These are phyloP conservation scores for Eutypa lata DNA, from an alignment of 2,329 filamentous ascomycete species.

Conservation along the genomic window DNA sequence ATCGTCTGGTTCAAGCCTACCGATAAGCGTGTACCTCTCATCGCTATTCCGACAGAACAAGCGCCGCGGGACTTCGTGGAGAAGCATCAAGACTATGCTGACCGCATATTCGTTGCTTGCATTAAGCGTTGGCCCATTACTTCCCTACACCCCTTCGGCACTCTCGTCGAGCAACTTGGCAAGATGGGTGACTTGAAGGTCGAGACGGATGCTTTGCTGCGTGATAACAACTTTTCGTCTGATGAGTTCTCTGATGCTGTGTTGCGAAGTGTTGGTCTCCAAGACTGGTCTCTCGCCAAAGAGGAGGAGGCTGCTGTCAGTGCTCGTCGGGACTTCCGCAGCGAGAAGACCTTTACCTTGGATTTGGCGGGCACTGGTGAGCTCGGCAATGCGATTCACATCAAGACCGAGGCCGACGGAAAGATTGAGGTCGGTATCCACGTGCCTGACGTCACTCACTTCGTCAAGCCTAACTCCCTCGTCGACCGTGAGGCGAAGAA, in stretches of 20 bases:
- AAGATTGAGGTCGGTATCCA: slow-evolving; percentile 93
- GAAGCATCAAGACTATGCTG: slow-evolving; percentile 95
- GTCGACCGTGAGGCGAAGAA: slow-evolving; percentile 98
- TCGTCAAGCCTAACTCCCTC: slow-evolving; percentile 92
- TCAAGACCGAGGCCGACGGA: slow-evolving; percentile 79
- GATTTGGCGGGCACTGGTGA: slow-evolving; percentile 85
- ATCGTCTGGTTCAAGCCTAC: slow-evolving; percentile 99
- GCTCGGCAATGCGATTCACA: slow-evolving; percentile 87
- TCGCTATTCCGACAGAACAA: slow-evolving; percentile 97
- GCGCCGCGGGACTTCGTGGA: slow-evolving; percentile 97
- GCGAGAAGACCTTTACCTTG: slow-evolving; percentile 86
- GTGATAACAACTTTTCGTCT: slow-evolving; percentile 97
- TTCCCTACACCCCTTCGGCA: slow-evolving; percentile 97
- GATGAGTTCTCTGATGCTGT: slow-evolving; percentile 98
- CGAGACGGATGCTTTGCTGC: slow-evolving; percentile 92
- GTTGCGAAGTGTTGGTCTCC: slow-evolving; percentile 83
- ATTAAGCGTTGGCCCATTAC: slow-evolving; percentile 99
- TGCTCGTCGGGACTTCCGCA: slow-evolving; percentile 83
- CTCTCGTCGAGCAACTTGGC: slow-evolving; percentile 92
- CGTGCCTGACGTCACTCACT: slow-evolving; percentile 92
- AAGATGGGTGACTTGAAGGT: slow-evolving; percentile 97
- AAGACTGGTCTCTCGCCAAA: slow-evolving; percentile 83
- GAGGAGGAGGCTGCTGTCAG: slow-evolving; percentile 74
- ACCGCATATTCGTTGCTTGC: slow-evolving; percentile 96
- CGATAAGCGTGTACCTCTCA: slow-evolving; percentile 95